Percentiles rank a stretch among this genome's conserved stretches.
Conservation (phyloP, 1,139 yeast genomes). For the Suhomyces wounanorum region DNA sequence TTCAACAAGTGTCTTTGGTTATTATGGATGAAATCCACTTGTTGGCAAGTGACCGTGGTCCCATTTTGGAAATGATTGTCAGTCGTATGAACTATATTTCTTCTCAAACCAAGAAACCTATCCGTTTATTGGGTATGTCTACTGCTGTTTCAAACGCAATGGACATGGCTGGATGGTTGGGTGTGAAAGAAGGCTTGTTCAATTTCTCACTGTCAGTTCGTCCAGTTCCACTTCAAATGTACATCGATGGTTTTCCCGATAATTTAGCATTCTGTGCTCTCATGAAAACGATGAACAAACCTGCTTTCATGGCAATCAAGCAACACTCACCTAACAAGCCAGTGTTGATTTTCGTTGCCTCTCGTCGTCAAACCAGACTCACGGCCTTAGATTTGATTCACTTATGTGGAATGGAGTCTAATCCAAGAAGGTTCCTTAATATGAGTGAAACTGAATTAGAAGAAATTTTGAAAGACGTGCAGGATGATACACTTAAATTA, state of each 20-base stretch:
- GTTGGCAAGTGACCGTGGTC: slow-evolving; percentile 97
- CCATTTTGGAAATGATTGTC: slow-evolving; percentile 96
- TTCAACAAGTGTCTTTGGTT: slow-evolving; percentile 84
- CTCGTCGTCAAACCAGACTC: slow-evolving; percentile 93
- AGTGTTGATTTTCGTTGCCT: slow-evolving; percentile 91
- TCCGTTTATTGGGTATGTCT: slow-evolving; percentile 88
- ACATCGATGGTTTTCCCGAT: slow-evolving; percentile 96
- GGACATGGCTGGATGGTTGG: slow-evolving; percentile 98
- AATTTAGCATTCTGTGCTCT: slow-evolving; percentile 91
- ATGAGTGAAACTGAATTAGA: slow-evolving; percentile 77
- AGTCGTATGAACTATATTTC: slow-evolving; percentile 95
- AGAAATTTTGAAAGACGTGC: slow-evolving; percentile 62
- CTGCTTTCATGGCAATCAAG: slow-evolving; percentile 94
- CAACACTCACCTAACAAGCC: slow-evolving; percentile 95
- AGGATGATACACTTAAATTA: slow-evolving; percentile 84
- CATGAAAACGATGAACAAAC: slow-evolving; percentile 98
- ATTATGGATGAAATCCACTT: slow-evolving; percentile 98
- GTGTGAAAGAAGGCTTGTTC: slow-evolving; percentile 84
- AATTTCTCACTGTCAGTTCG: slow-evolving; percentile 95
- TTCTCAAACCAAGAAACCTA: slow-evolving; percentile 70
- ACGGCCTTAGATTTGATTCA: slow-evolving; percentile 94
- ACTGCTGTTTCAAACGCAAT: slow-evolving; percentile 97
- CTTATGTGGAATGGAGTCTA: slow-evolving; percentile 90
- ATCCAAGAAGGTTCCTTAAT: slow-evolving; percentile 82
- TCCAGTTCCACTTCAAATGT: slow-evolving; percentile 97